Percentiles rank a stretch among this genome's conserved stretches.
phyloP scores from a whole-genome alignment of 2,329 filamentous ascomycete species.

The Sporothrix pallida region DNA sequence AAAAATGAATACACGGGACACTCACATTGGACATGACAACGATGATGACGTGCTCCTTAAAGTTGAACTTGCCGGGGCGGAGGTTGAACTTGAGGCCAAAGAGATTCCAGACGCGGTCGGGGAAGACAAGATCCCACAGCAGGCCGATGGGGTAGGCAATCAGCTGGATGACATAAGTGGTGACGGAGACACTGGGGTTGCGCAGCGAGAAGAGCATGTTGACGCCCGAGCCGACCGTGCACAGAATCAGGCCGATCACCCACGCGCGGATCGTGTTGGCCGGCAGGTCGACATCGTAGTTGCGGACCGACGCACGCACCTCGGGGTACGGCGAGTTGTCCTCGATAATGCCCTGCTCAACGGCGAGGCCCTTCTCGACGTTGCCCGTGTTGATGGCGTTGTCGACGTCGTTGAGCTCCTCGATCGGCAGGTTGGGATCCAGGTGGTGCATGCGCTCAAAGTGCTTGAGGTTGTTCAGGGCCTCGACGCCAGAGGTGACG shows the following conservation, averaged over 20 bases:
- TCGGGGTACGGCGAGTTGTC: slow-evolving; percentile 72
- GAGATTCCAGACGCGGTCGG: slow-evolving; percentile 57
- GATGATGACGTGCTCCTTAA: slow-evolving; percentile 66
- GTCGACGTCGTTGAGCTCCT: slow-evolving; percentile 66
- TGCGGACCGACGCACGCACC: slow-evolving; percentile 48
- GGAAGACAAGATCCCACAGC: slow-evolving; percentile 61
- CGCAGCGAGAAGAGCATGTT: slow-evolving; percentile 66
- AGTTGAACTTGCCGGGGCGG: slow-evolving; percentile 63
- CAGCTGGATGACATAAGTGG: slow-evolving; percentile 67
- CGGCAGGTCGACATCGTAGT: slow-evolving; percentile 53
- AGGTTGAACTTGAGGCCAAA: slow-evolving; percentile 62
- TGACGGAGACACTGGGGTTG: slow-evolving; percentile 64
- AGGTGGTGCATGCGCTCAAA: slow-evolving; percentile 67
- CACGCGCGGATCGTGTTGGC: slow-evolving; percentile 68
- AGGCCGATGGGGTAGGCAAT: slow-evolving; percentile 65
- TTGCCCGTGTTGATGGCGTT: slow-evolving; percentile 61
- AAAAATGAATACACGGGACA: slow-evolving; percentile 16
- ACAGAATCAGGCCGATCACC: slow-evolving; percentile 62
- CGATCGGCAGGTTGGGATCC: slow-evolving; percentile 69
- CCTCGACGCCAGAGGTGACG: slow-evolving; percentile 1
- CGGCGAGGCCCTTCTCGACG: slow-evolving; percentile 60
- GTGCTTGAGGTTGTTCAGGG: slow-evolving; percentile 56
- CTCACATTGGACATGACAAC: slow-evolving; percentile 69
- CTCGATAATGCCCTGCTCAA: slow-evolving; percentile 64
- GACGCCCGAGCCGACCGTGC: slow-evolving; percentile 62